A percentile compares a stretch with the other conserved stretches of the same genome.
phyloP scores from a whole-genome alignment of 768 basidiomycete genomes.

The Hygrophoropsis aurantiaca region DNA sequence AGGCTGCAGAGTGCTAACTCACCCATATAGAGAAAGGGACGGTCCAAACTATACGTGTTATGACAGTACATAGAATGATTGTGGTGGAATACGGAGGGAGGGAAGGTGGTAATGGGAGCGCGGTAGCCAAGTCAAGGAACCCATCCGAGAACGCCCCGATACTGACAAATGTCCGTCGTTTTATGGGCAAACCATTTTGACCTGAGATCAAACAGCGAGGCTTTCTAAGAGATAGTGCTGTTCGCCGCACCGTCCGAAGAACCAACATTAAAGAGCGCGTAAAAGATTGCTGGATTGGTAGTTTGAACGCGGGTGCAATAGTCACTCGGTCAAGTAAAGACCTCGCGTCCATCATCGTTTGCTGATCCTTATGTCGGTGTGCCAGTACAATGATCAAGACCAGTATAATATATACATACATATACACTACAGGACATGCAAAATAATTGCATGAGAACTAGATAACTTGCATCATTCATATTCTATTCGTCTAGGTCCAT shows the following conservation, averaged over 20 bases:
- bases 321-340: too few relatives aligned
- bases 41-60: slow-evolving; percentile 56
- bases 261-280: slow-evolving; percentile 22
- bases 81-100: slow-evolving; percentile 73
- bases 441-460: too few relatives aligned
- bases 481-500: slow-evolving; percentile 37
- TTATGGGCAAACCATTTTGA: slow-evolving; percentile 3
- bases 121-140: slow-evolving; percentile 74
- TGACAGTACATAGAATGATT: slow-evolving; percentile 67
- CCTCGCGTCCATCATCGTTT: too few relatives aligned
- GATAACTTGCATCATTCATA: too few relatives aligned
- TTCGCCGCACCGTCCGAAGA: slow-evolving; percentile 12
- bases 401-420: too few relatives aligned
- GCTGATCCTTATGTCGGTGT: too few relatives aligned
- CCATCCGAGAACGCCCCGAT: slow-evolving; percentile 49
- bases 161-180: slow-evolving; percentile 21
- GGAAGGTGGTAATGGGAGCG: slow-evolving; percentile 68
- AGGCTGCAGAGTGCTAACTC: neutral
- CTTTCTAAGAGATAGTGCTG: slow-evolving; percentile 7
- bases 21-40: slow-evolving; percentile 82
- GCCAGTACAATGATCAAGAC: too few relatives aligned
- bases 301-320: too few relatives aligned
- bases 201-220: slow-evolving; percentile 7
- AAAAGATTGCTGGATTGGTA: too few relatives aligned
- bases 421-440: too few relatives aligned